Evolutionary conservation across 257 asterid genomes (phyloP), one percentile per base, ranked within the genome.

Genomic region (Gardenia jasminoides): DNA sequence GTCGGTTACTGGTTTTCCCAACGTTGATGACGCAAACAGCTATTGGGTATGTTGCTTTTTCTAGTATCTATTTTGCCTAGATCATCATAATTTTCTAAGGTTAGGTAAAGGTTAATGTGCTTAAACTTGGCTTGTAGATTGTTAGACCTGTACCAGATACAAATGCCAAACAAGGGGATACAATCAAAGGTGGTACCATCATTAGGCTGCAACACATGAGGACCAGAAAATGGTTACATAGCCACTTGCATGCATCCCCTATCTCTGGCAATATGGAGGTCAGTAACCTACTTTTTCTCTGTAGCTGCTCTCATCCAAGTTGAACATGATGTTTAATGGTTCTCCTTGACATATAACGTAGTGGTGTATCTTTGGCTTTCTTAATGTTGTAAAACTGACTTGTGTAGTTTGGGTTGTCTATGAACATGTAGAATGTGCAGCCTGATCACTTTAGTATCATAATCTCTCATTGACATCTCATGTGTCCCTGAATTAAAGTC

Each of bases 221-320:
- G 88, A 96, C 99, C 43, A 88, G 96, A 84, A 92, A 81, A 84
- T 96, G 99, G 99, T 84, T 96, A 80, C 99, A 96, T 79, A 96
- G 99, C 89, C 99, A 96, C 90, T 88, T 96, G 91, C 97, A 93
- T 44, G 97, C 97, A 64, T 96, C 99, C 77, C 99, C 99, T 50
- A 96, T 96, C 78, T 91, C 98, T 36, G 94, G 97, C 79, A 96
- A 96, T 80, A 33, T 93, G 87, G 99, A 96, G 99, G 99, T 96
- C 17, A 36, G 96, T 78, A 48, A 72, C 31, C 81, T 76, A 67
- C 76, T 20, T 74, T 43, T 64, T 74, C 67, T 58, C 31, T 41
- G 44, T 24, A 19, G 61, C 13, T 75, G 59, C 52, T 15, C 19
- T 5, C 44, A 3, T 48, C 26, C 46, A 8, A 46, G 30, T 30